Percentiles rank a stretch among this genome's conserved stretches.
Conservation (phyloP, 192 early-diverging fungal genomes). For the Borealophlyctis nickersoniae region DNA sequence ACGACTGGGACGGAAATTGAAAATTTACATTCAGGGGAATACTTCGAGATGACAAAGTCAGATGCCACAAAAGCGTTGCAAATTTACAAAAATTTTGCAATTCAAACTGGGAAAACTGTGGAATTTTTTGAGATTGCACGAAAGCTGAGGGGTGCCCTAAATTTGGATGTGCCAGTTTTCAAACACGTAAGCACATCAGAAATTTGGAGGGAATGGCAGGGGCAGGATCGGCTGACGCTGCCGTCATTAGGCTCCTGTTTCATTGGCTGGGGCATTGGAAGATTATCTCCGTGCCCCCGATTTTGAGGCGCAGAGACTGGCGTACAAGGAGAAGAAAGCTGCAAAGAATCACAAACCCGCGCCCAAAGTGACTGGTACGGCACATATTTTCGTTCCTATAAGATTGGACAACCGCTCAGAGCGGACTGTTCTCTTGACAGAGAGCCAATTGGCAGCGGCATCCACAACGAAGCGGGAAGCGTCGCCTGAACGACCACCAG, state of each 20-base stretch:
- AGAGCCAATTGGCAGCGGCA: neutral
- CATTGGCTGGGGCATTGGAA: slow-evolving; percentile 61
- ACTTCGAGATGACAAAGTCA: slow-evolving; percentile 67
- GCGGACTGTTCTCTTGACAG: too few species aligned
- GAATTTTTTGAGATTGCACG: slow-evolving; percentile 69
- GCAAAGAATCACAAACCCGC: slow-evolving; percentile 15
- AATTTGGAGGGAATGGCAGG: too few species aligned
- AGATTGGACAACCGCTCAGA: too few species aligned
- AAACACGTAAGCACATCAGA: slow-evolving; percentile 64
- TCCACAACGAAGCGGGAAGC: slow-evolving; percentile 4
- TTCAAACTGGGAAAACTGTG: slow-evolving; percentile 65
- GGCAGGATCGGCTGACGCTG: too few species aligned
- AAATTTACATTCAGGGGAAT: slow-evolving; percentile 34
- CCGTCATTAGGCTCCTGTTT: slow-evolving; percentile 59
- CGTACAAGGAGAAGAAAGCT: slow-evolving; percentile 44
- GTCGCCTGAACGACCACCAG: neutral
- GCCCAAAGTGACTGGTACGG: too few species aligned
- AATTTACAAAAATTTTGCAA: slow-evolving; percentile 76
- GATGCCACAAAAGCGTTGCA: slow-evolving; percentile 62
- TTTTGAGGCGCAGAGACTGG: slow-evolving; percentile 60
- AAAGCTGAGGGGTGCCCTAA: slow-evolving; percentile 49
- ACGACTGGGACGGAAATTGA: neutral
- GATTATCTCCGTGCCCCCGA: slow-evolving; percentile 67
- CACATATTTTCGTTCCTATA: too few species aligned
- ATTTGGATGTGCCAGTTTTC: slow-evolving; percentile 66